phyloP scores from a whole-genome alignment of 2,329 filamentous ascomycete genomes.

The Corinectria fuckeliana region DNA sequence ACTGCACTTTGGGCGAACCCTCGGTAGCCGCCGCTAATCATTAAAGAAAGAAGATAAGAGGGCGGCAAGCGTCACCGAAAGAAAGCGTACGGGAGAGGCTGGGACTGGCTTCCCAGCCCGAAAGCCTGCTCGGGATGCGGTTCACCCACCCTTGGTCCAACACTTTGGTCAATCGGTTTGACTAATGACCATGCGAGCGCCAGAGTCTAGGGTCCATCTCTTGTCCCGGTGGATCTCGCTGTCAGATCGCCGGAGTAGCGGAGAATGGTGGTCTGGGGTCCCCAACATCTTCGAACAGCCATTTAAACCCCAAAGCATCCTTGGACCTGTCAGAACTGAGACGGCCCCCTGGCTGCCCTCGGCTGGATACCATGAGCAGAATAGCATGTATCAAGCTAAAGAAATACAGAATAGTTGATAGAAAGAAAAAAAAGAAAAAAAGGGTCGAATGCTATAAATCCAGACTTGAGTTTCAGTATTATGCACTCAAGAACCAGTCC shows the following conservation, averaged over 20 bases:
- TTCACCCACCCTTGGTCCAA: background rate
- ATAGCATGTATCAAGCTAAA: background rate
- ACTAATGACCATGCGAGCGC: constrained; percentile 11
- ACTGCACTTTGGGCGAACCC: background rate
- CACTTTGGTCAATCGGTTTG: background rate
- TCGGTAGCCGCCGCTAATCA: constrained; percentile 10
- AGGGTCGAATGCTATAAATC: no score
- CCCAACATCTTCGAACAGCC: constrained; percentile 8
- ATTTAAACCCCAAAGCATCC: background rate
- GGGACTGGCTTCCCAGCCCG: constrained; percentile 19
- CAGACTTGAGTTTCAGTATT: background rate
- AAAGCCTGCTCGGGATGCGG: constrained; percentile 16
- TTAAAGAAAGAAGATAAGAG: constrained; percentile 4
- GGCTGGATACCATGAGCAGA: background rate
- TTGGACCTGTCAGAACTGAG: background rate
- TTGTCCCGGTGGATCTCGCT: constrained; percentile 17
- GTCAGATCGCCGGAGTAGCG: constrained; percentile 16
- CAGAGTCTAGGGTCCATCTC: constrained; percentile 4
- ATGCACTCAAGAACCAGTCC: no score
- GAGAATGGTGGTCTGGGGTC: constrained; percentile 17
- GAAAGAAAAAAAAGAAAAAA: no score
- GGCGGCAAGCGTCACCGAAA: constrained; percentile 14
- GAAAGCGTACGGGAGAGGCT: constrained; percentile 20
- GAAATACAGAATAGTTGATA: constrained; percentile 1
- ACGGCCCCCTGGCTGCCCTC: background rate